Evolutionary conservation across 129 eudicot species (phyloP).

Genomic region (Artemisia tridentata): DNA sequence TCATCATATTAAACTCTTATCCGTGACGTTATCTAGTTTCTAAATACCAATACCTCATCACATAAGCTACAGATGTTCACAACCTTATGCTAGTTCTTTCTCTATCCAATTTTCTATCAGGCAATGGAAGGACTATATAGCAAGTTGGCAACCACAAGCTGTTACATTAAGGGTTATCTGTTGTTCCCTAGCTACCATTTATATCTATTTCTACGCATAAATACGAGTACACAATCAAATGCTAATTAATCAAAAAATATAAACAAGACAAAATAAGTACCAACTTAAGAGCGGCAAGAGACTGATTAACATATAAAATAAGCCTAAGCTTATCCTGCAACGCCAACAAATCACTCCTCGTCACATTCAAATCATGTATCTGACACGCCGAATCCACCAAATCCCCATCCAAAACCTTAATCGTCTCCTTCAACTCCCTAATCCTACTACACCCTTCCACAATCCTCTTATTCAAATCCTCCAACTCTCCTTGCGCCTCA

Average conservation of each 20-base stretch:
- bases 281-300: constrained; percentile 84
- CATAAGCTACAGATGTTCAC: constrained; percentile 8
- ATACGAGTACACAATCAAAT: background rate
- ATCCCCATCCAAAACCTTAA: constrained; percentile 71
- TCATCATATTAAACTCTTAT: background rate
- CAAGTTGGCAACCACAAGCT: constrained; percentile 18
- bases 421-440: constrained; percentile 80
- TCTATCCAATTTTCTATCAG: constrained; percentile 1
- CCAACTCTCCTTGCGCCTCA: constrained; percentile 90
- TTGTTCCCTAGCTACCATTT: constrained; percentile 10
- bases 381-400: constrained; percentile 75
- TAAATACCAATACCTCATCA: background rate
- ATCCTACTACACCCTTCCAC: constrained; percentile 82
- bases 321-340: constrained; percentile 78
- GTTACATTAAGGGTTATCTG: background rate
- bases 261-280: constrained; percentile 37
- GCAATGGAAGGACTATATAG: background rate
- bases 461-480: constrained; percentile 69
- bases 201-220: background rate
- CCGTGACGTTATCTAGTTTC: background rate
- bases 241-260: background rate
- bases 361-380: constrained; percentile 58
- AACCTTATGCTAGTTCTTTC: constrained; percentile 1
- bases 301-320: constrained; percentile 75
- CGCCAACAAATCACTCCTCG: constrained; percentile 52